Conservation (phyloP, 108 stramenopile species). For the Cyclotella cryptica region DNA sequence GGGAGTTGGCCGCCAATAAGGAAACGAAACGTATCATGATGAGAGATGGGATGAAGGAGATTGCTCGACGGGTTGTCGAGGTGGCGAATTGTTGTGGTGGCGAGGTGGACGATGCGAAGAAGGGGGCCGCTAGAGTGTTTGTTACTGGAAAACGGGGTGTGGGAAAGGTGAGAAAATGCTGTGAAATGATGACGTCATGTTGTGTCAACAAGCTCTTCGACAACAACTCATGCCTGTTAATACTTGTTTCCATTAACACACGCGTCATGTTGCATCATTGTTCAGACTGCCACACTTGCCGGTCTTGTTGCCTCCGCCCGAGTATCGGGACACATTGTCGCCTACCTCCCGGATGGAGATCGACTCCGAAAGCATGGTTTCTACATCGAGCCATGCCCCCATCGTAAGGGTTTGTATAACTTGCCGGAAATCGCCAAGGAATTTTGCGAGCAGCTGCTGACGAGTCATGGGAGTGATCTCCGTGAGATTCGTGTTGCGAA, state of each 20-base stretch:
- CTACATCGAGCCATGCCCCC: constrained; percentile 65
- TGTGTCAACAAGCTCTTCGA: background rate
- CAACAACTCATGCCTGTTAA: background rate
- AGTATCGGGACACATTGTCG: constrained; percentile 74
- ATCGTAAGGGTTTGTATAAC: constrained; percentile 69
- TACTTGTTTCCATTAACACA: background rate
- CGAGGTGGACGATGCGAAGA: constrained; percentile 18
- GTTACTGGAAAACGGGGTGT: constrained; percentile 72
- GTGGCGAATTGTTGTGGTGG: constrained; percentile 26
- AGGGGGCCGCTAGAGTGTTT: constrained; percentile 57
- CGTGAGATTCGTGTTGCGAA: constrained; percentile 44
- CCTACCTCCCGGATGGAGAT: constrained; percentile 81
- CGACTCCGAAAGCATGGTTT: constrained; percentile 71
- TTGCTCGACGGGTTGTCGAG: constrained; percentile 52
- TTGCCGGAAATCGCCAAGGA: constrained; percentile 77
- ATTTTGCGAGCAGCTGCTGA: constrained; percentile 60
- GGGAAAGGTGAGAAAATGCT: constrained; percentile 62
- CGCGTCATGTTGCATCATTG: background rate
- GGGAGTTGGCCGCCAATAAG: constrained; percentile 77
- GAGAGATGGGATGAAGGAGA: constrained; percentile 57
- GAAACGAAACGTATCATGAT: constrained; percentile 80
- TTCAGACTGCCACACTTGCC: constrained; percentile 69
- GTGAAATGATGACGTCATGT: background rate
- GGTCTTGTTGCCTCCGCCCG: constrained; percentile 83
- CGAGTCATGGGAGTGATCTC: constrained; percentile 64